Evolutionary conservation across 768 basidiomycete species (phyloP), one percentile per base, ranked within the genome.

Genomic region (Favolaschia claudopus): DNA sequence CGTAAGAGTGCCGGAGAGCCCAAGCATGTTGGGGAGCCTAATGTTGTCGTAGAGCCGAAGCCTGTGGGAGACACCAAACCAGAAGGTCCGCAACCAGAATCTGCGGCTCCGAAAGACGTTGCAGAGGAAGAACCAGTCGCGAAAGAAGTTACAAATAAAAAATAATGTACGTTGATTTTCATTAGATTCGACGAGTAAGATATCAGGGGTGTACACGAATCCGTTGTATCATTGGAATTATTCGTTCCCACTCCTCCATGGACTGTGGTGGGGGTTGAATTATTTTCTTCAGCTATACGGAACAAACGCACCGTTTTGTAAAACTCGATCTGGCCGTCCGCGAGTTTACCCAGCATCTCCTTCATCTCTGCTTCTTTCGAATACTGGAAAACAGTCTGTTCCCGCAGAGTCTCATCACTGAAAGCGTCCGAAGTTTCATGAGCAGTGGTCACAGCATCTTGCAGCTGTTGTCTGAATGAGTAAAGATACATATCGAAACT

Each of bases 281-380:
- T 22, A 25, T 27, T 53, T 44, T 48, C 37, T 15, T 40, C 43
- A 34, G 34, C 36, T n/a, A 20, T 13, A 46, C n/a, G 34, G 12
- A 17, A 33, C 22, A 47, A 49, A 51, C 56, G 58, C 71, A 89
- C 93, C 65, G 90, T 84, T 76, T 91, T 91, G 72, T 97, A 93
- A 73, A 97, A 93, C 72, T 95, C 95, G 64, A 99, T 93, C 73
- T 99, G 91, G 10, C 95, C 96, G 65, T 97, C 93, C 24, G 95
- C 95, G 61, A 97, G 85, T 60, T 89, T 88, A 19, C 85, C 86
- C 12, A 99, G 72, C 84, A 98, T 89, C 69, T 95, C 94, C 76
- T 96, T 97, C 96, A 99, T 97, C 77, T 99, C 97, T 45, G 89
- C 84, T 69, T 94, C 89, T 74, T 99, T 99, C 13, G 90, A 86